Conservation (phyloP, 176 grass and related monocot species). For the Microstegium vimineum region DNA sequence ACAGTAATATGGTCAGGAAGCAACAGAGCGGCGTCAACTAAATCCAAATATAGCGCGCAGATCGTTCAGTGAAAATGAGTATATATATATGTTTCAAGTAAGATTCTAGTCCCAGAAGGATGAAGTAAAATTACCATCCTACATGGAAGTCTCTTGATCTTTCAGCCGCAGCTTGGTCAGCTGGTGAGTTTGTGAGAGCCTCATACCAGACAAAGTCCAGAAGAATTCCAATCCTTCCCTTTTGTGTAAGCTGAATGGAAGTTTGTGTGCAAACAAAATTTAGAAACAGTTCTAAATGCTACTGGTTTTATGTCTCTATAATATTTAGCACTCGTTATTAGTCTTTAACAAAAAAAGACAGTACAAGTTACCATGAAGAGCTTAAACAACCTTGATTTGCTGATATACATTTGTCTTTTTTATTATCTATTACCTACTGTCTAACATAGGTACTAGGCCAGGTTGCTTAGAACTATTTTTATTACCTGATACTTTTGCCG, state of each 20-base stretch:
- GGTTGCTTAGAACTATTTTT: background rate
- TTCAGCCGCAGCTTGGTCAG: constrained; percentile 51
- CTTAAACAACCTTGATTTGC: too few species aligned
- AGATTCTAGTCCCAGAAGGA: too few species aligned
- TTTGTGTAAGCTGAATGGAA: constrained; percentile 32
- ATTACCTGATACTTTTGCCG: constrained; percentile 61
- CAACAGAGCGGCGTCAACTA: background rate
- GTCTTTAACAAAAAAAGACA: too few species aligned
- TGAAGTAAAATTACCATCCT: constrained; percentile 48
- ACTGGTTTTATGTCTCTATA: too few species aligned
- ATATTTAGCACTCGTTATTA: too few species aligned
- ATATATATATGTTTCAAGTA: too few species aligned
- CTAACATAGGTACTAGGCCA: background rate
- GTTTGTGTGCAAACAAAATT: background rate
- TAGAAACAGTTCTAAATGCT: background rate
- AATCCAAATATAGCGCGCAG: too few species aligned
- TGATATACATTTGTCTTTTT: too few species aligned
- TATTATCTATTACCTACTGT: too few species aligned
- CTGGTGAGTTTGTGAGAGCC: constrained; percentile 28
- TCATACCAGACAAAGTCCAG: constrained; percentile 78
- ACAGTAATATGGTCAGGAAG: background rate
- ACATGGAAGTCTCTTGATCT: constrained; percentile 68
- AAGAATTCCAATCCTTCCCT: constrained; percentile 53
- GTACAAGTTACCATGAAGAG: too few species aligned
- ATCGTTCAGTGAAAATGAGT: too few species aligned